Base-by-base conservation (phyloP, 441 rosid species). In the Corymbia calophylla region DNA sequence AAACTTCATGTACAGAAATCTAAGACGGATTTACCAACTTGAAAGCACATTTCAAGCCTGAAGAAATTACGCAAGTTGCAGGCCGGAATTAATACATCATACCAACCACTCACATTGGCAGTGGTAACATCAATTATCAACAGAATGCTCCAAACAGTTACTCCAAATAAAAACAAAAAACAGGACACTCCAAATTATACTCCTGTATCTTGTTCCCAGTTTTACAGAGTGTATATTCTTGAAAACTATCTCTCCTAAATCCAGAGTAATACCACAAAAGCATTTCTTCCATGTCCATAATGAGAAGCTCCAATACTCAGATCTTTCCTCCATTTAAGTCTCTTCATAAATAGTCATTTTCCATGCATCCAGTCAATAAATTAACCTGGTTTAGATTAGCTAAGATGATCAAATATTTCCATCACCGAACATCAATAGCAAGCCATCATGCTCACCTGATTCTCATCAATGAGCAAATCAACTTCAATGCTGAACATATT, bases 401-500 rank as follows among this genome's bases (percentile, higher is more conserved):
- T 44, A 9, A 39, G 84, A 39, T 23, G 51, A 73, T 35, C 51
- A 73, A 39, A 44, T 17, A 39, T 73, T 51, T 23, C 84, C 49
- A 23, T 44, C 84, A 39, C 39, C 21, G 12, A 66, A 31, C 39
- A 66, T 66, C 73, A 16, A 66, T 0, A 31, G 21, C 73, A n/a
- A 66, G 6, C 1, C 3, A 0, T 2, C 21, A n/a, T 16, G 73
- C 39, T 66, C 39, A 16, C 21, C 73, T n/a, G 73, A 66, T 66
- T 66, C 6, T 66, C 73, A 31, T 31, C 10, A 66, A 16, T 31
- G 73, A 66, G 35, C 11, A 1, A 66, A 66, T 1, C 35, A 31
- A 32, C 6, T 5, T 66, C 0, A 21, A 31, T 6, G 6, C 23
- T 2, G 0, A 66, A 31, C 39, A 31, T 21, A 8, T 31, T 16